phyloP scores from a whole-genome alignment of 1,139 yeast genomes.

The Geotrichum cucujoidarum region DNA sequence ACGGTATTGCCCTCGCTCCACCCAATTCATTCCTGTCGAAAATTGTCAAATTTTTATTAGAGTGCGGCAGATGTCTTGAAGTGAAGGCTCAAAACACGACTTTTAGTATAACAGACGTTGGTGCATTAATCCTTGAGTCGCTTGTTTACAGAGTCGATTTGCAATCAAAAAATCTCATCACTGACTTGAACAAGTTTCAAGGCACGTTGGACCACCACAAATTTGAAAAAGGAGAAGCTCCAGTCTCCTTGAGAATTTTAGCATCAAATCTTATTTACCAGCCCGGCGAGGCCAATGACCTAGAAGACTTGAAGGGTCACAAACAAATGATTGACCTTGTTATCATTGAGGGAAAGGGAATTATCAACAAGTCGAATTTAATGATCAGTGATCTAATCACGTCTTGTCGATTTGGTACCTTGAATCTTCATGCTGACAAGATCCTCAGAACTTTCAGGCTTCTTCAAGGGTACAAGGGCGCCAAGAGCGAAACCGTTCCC shows the following conservation, averaged over 20 bases:
- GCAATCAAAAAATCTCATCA: conserved; percentile 21
- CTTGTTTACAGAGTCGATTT: conserved; percentile 30
- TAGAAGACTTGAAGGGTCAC: conserved; percentile 22
- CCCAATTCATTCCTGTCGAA: conserved; percentile 26
- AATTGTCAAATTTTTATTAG: conserved; percentile 28
- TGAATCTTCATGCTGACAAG: conserved; percentile 26
- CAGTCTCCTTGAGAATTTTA: conserved; percentile 28
- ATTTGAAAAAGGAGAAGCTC: conserved; percentile 31
- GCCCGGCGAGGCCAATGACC: conserved; percentile 21
- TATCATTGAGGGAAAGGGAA: conserved; percentile 34
- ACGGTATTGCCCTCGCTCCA: conserved; percentile 26
- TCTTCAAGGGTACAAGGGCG: conserved; percentile 1
- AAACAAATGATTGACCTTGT: conserved; percentile 34
- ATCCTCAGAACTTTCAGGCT: conserved; percentile 21
- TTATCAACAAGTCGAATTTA: conserved; percentile 33
- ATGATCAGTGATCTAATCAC: conserved; percentile 35
- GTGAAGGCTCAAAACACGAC: conserved; percentile 29
- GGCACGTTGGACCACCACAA: conserved; percentile 36
- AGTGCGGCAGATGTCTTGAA: conserved; percentile 31
- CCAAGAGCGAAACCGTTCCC: not conserved
- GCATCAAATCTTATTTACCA: conserved; percentile 32
- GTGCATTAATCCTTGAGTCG: conserved; percentile 31
- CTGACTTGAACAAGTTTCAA: conserved; percentile 28
- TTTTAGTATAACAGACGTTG: conserved; percentile 28
- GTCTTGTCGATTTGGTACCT: conserved; percentile 31